Conservation (phyloP, 331 rosid genomes). For the Quercus lobata region DNA sequence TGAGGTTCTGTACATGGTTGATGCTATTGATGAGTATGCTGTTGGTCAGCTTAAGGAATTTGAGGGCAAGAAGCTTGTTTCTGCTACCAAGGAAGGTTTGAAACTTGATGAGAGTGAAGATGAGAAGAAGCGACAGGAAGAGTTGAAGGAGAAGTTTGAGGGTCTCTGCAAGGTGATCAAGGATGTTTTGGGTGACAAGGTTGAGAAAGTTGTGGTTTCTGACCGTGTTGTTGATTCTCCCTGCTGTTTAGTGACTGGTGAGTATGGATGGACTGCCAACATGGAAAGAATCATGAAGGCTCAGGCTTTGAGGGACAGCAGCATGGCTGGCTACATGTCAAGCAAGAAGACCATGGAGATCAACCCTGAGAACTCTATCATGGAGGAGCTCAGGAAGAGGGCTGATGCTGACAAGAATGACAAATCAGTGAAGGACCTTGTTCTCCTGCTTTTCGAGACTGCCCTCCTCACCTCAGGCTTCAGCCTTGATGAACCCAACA, state of each 20-base stretch:
- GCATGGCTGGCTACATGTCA: constrained; percentile 85
- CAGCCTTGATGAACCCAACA: constrained; percentile 87
- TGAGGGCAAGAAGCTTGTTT: constrained; percentile 73
- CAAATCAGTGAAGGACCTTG: constrained; percentile 83
- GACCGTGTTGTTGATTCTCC: constrained; percentile 81
- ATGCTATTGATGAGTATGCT: constrained; percentile 78
- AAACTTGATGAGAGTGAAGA: constrained; percentile 76
- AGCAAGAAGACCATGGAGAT: constrained; percentile 90
- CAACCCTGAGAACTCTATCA: constrained; percentile 77
- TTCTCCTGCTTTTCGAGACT: constrained; percentile 71
- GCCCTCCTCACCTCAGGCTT: constrained; percentile 75
- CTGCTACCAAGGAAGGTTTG: constrained; percentile 76
- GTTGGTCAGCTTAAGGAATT: constrained; percentile 81
- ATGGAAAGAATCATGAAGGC: constrained; percentile 92
- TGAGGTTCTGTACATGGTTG: constrained; percentile 79
- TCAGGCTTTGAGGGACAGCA: constrained; percentile 75
- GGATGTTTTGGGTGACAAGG: constrained; percentile 73
- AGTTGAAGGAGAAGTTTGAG: constrained; percentile 57
- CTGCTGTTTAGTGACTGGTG: constrained; percentile 81
- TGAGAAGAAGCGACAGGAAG: constrained; percentile 51
- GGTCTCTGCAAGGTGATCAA: constrained; percentile 73
- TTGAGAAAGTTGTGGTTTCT: constrained; percentile 77
- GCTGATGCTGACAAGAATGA: constrained; percentile 77
- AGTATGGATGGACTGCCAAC: constrained; percentile 87
- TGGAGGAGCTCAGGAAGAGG: constrained; percentile 82